Evolutionary conservation across 305 asterid genomes (phyloP).

Genomic region (Fraxinus ornus): DNA sequence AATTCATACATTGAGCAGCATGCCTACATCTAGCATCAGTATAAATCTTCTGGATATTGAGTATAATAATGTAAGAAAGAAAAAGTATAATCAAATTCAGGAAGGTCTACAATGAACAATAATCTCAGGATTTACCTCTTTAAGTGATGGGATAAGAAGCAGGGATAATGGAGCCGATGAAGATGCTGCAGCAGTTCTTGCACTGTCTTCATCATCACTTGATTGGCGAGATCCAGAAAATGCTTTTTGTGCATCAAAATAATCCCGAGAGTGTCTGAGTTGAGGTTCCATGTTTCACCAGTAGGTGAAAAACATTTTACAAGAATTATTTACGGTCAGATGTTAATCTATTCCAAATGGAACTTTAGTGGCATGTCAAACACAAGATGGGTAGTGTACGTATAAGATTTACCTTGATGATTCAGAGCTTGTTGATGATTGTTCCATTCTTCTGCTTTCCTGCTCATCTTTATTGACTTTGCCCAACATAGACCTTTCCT

Average conservation of each 20-base stretch:
- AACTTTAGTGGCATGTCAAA: conserved; percentile 1
- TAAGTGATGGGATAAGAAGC: conserved; percentile 74
- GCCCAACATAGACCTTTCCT: conserved; percentile 60
- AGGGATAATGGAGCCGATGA: conserved; percentile 62
- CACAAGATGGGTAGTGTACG: background rate
- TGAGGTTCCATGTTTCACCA: conserved; percentile 21
- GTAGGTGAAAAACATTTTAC: conserved; percentile 14
- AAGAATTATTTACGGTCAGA: conserved; percentile 12
- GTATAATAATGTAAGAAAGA: background rate
- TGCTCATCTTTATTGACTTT: conserved; percentile 60
- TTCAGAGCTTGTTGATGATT: conserved; percentile 51
- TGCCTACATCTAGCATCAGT: background rate
- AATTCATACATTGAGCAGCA: conserved; percentile 9
- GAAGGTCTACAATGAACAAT: background rate
- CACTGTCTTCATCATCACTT: conserved; percentile 62
- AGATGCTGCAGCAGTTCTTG: conserved; percentile 57
- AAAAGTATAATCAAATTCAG: background rate
- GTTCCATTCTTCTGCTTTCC: conserved; percentile 53
- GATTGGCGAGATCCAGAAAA: conserved; percentile 55
- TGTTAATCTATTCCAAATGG: background rate
- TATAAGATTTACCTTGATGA: conserved; percentile 50
- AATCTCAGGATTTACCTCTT: conserved; percentile 54
- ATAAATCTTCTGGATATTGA: background rate
- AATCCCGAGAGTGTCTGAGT: conserved; percentile 65
- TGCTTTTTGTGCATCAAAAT: conserved; percentile 72